A percentile compares a stretch with the other conserved stretches of the same genome.
These are phyloP conservation scores for Globisporangium orthogonon DNA, from an alignment of 352 stramenopile genomes.

Conservation along the genomic window DNA sequence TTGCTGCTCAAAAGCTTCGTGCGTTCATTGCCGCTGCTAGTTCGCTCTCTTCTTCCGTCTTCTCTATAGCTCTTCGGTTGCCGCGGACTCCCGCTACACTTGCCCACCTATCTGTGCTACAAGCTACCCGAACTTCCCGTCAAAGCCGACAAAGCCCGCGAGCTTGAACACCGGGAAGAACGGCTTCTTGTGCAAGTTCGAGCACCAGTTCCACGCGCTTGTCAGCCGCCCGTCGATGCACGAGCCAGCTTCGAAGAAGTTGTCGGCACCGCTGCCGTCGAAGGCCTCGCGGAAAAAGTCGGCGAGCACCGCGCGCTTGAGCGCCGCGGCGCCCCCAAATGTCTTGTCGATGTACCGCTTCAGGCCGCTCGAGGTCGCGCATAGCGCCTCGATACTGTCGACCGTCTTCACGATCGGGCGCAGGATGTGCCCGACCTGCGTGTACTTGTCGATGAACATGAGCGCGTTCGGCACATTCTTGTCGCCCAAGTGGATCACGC, in stretches of 20 bases:
- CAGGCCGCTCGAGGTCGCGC: conserved; percentile 35
- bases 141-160: conserved; percentile 94
- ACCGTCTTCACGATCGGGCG: conserved; percentile 86
- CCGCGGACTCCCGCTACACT: not conserved
- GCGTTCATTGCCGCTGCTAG: not conserved
- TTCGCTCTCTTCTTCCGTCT: no score
- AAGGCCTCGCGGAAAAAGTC: conserved; percentile 97
- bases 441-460: conserved; percentile 99
- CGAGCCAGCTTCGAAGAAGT: conserved; percentile 94
- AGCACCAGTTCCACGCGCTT: conserved; percentile 98
- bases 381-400: conserved; percentile 60
- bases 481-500: conserved; percentile 96
- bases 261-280: conserved; percentile 92
- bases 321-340: conserved; percentile 81
- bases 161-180: conserved; percentile 97
- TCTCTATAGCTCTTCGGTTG: not conserved
- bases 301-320: conserved; percentile 89
- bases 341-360: conserved; percentile 58
- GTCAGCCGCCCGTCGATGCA: conserved; percentile 96
- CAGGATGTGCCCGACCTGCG: conserved; percentile 87
- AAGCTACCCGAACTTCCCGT: conserved; percentile 90
- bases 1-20: not conserved
- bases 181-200: conserved; percentile 88
- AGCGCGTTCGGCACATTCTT: conserved; percentile 98
- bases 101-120: not conserved